Evolutionary conservation across 192 early-diverging fungal species (phyloP), one percentile per base, ranked within the genome.

Genomic region (Podila epicladia): DNA sequence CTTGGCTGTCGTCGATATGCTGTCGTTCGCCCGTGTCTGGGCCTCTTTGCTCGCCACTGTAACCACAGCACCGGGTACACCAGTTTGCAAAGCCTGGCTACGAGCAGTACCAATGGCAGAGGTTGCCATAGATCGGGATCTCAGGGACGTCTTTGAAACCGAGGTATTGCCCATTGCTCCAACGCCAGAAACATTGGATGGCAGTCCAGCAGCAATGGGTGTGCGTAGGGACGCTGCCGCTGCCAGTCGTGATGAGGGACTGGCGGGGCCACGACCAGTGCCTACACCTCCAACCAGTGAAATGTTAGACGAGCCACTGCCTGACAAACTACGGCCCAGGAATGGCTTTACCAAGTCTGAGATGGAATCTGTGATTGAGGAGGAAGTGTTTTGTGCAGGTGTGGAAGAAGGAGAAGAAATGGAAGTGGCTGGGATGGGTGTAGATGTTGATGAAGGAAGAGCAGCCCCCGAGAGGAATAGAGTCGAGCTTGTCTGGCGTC

Each of bases 331-430:
- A 32, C 74, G 74, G 31, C 68, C 67, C 63, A 76, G 45, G 57
- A 76, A 76, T 3, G 74, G 74, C 24, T 65, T 76, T 63, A 76
- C 76, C 20, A 76, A 41, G 26, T 70, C 74, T n/a, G 74, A 69
- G 20, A 76, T 15, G 5, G 74, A 76, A 9, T 70, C 74, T 60
- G 74, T 65, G 32, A 72, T 66, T 15, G 41, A 45, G 41, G 41
- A 45, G 12, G 29, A 32, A 33, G 59, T 33, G 13, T 8, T 45
- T 45, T 45, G 41, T 32, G 59, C 7, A 61, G 59, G 26, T 13
- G 59, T 13, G 29, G 59, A 61, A 11, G 59, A 32, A 55, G 53
- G 35, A 37, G 68, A 78, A 2, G 75, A 67, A 37, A 78, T 63
- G 24, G 64, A 28, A 4, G 75, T 78, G 5, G 63, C 60, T 0